Percentiles rank a stretch among this genome's conserved stretches.
phyloP scores from a whole-genome alignment of 129 eudicot species.

The Erigeron canadensis region DNA sequence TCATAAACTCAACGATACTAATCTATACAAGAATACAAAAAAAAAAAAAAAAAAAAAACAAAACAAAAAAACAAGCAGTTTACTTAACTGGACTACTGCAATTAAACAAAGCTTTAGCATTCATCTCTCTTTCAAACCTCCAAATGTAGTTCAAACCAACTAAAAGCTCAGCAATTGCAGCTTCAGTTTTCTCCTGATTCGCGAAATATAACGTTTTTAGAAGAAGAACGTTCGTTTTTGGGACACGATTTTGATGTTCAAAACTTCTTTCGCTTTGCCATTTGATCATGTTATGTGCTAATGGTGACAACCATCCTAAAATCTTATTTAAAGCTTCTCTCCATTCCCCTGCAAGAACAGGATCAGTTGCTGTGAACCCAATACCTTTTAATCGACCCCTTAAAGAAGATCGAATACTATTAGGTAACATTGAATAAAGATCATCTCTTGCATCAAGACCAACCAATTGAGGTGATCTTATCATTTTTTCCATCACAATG shows the following conservation, averaged over 20 bases:
- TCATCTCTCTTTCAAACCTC: constrained; percentile 94
- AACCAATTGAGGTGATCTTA: constrained; percentile 37
- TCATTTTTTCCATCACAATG: constrained; percentile 86
- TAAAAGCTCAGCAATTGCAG: constrained; percentile 78
- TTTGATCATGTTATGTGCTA: constrained; percentile 93
- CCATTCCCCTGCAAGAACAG: constrained; percentile 81
- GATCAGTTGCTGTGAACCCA: constrained; percentile 71
- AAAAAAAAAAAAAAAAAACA: background rate
- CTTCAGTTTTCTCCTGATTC: constrained; percentile 70
- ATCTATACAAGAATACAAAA: constrained; percentile 19
- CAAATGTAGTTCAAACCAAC: constrained; percentile 90
- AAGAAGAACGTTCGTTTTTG: constrained; percentile 62
- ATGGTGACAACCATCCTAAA: constrained; percentile 73
- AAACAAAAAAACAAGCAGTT: background rate
- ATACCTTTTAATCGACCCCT: constrained; percentile 67
- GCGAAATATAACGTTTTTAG: constrained; percentile 71
- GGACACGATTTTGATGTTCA: constrained; percentile 61
- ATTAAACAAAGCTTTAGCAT: constrained; percentile 63
- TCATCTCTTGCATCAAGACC: constrained; percentile 41
- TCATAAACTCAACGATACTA: background rate
- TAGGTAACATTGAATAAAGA: constrained; percentile 62
- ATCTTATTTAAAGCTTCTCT: constrained; percentile 77
- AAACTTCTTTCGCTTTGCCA: constrained; percentile 94
- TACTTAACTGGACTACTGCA: constrained; percentile 23
- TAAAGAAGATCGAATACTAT: constrained; percentile 51